A percentile compares a stretch with the other conserved stretches of the same genome.
phyloP scores from a whole-genome alignment of 768 basidiomycete species.

The Naganishia kalamii region DNA sequence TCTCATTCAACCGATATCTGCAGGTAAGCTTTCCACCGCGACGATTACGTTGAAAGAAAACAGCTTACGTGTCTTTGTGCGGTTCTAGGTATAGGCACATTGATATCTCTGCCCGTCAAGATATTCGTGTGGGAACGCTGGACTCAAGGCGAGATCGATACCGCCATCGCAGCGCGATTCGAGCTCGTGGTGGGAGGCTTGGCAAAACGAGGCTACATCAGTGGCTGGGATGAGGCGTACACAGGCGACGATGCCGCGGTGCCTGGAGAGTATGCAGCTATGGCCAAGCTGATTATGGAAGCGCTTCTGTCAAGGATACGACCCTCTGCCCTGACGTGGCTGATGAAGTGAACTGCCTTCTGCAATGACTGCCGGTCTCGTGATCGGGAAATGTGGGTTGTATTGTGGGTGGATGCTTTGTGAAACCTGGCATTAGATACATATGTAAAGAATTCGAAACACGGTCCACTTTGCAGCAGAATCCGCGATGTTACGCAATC shows the following conservation, averaged over 20 bases:
- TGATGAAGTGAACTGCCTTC: conserved; percentile 3
- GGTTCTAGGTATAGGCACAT: not conserved
- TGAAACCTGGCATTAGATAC: no score
- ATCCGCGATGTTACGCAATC: no score
- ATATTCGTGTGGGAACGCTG: conserved; percentile 6
- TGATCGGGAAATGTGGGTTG: not conserved
- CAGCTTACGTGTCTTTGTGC: not conserved
- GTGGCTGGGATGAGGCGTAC: conserved; percentile 7
- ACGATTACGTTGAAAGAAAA: not conserved
- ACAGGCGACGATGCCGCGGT: not conserved
- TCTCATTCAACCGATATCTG: not conserved
- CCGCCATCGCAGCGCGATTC: conserved; percentile 9
- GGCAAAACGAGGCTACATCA: conserved; percentile 1
- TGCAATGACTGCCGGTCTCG: not conserved
- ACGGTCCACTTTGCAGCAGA: no score
- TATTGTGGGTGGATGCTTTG: not conserved
- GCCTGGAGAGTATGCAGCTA: not conserved
- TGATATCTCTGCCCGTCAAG: not conserved
- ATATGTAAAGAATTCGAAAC: no score
- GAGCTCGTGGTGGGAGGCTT: not conserved
- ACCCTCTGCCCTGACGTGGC: conserved; percentile 7
- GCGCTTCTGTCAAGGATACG: conserved; percentile 10
- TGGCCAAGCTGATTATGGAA: conserved; percentile 10
- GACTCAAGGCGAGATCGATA: conserved; percentile 4
- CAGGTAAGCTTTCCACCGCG: not conserved